Evolutionary conservation across 805 yeast species (phyloP).

Genomic region (Candida suzukii): DNA sequence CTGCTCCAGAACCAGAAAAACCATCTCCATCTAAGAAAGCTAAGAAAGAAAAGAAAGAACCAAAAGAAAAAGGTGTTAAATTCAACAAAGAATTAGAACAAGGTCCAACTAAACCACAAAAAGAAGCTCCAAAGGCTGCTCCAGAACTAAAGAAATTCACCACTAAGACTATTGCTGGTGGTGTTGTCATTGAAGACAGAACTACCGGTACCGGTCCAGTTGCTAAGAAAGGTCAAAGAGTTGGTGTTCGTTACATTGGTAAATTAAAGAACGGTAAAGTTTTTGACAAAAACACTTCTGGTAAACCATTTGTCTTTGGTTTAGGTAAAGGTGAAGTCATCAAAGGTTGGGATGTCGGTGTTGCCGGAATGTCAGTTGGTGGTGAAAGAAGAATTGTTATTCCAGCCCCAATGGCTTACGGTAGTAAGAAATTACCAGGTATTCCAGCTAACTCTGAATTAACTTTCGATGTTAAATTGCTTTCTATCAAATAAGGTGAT

Average conservation of each 20-base stretch:
- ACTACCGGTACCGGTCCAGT: slow-evolving; percentile 79
- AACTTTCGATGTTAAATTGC: slow-evolving; percentile 92
- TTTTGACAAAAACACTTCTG: slow-evolving; percentile 94
- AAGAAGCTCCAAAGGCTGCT: slow-evolving; percentile 18
- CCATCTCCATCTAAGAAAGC: slow-evolving; percentile 14
- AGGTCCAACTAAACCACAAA: slow-evolving; percentile 63
- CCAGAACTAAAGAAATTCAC: slow-evolving; percentile 50
- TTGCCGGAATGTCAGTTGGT: slow-evolving; percentile 96
- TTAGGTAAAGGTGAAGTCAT: slow-evolving; percentile 98
- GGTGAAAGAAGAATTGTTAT: slow-evolving; percentile 97
- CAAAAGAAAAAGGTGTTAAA: slow-evolving; percentile 67
- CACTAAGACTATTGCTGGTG: slow-evolving; percentile 82
- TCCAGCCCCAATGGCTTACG: slow-evolving; percentile 96
- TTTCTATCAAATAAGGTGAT: slow-evolving; percentile 63
- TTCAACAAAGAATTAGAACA: slow-evolving; percentile 89
- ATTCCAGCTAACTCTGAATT: slow-evolving; percentile 96
- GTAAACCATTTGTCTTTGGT: slow-evolving; percentile 88
- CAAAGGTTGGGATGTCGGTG: slow-evolving; percentile 98
- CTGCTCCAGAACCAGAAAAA: slow-evolving; percentile 23
- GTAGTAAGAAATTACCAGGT: slow-evolving; percentile 90
- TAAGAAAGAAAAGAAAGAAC: slow-evolving; percentile 26
- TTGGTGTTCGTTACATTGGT: slow-evolving; percentile 96
- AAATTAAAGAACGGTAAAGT: slow-evolving; percentile 94
- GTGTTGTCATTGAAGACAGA: slow-evolving; percentile 90
- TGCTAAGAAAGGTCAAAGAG: slow-evolving; percentile 84